Conservation (phyloP, 371 early-diverging fungal species). For the Mortierella polycephala region DNA sequence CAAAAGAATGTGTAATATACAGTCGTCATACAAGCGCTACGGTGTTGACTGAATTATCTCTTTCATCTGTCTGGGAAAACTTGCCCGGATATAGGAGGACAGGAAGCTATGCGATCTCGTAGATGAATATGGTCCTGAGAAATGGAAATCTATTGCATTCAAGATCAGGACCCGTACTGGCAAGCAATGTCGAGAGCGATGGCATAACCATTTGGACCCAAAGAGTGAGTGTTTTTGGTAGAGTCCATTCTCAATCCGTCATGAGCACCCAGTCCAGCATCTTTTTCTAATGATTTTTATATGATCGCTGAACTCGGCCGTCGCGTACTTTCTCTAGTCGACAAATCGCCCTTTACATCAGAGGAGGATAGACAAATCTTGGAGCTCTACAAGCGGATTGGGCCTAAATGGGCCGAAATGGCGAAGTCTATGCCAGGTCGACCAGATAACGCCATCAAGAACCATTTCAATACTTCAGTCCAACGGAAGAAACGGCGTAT, state of each 20-base stretch:
- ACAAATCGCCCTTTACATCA: slow-evolving; percentile 52
- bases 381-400: slow-evolving; percentile 39
- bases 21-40: not conserved
- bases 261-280: not conserved
- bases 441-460: slow-evolving; percentile 55
- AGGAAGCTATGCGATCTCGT: slow-evolving; percentile 36
- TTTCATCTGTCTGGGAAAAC: not conserved
- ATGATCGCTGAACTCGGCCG: not conserved
- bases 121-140: slow-evolving; percentile 44
- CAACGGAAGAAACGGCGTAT: slow-evolving; percentile 52
- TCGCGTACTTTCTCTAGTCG: slow-evolving; percentile 15
- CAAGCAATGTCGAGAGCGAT: slow-evolving; percentile 52
- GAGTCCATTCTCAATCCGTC: too few relatives aligned
- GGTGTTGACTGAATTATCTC: not conserved
- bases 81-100: slow-evolving; percentile 33
- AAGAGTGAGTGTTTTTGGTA: slow-evolving; percentile 23
- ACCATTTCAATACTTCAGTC: slow-evolving; percentile 54
- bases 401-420: slow-evolving; percentile 56
- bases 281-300: not conserved
- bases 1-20: not conserved
- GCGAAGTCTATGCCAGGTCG: slow-evolving; percentile 54
- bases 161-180: slow-evolving; percentile 49
- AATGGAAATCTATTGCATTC: slow-evolving; percentile 51
- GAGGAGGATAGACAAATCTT: slow-evolving; percentile 50
- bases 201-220: slow-evolving; percentile 53